Percentiles rank a stretch among this genome's conserved stretches.
These are phyloP conservation scores for Thecaphora thlaspeos DNA, from an alignment of 1,284 basidiomycete genomes.

Conservation along the genomic window DNA sequence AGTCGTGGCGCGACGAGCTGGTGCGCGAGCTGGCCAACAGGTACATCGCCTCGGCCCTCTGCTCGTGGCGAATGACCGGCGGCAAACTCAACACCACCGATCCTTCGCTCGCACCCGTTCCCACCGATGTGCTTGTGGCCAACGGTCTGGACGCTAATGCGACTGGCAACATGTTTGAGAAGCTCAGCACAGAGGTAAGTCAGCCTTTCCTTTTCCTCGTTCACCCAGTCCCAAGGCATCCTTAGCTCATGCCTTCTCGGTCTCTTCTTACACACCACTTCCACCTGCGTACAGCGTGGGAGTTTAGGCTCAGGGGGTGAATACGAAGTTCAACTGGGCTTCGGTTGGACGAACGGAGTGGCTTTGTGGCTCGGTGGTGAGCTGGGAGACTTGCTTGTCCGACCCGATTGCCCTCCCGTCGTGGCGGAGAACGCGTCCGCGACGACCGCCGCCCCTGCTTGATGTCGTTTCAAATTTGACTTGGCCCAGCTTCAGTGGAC, in stretches of 20 bases:
- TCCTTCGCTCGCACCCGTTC: constrained; percentile 62
- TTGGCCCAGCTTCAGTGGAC: no score
- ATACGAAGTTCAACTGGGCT: constrained; percentile 71
- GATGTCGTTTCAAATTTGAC: no score
- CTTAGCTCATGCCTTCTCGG: no score
- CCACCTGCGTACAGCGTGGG: no score
- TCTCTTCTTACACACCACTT: no score
- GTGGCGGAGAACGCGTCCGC: constrained; percentile 9
- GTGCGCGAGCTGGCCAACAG: constrained; percentile 74
- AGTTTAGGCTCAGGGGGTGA: no score
- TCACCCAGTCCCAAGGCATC: no score
- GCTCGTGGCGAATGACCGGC: constrained; percentile 74
- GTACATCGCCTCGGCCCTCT: constrained; percentile 77
- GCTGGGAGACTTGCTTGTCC: constrained; percentile 28
- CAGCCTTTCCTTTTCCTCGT: no score
- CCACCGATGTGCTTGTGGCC: constrained; percentile 11
- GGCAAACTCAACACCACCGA: constrained; percentile 73
- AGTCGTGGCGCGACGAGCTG: constrained; percentile 70
- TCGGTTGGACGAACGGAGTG: constrained; percentile 38
- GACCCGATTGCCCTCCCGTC: constrained; percentile 24
- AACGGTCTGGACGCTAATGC: constrained; percentile 44
- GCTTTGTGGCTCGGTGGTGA: constrained; percentile 29
- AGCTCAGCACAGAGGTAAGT: constrained; percentile 64
- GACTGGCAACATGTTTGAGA: constrained; percentile 68
- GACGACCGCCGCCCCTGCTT: neutral